phyloP scores from a whole-genome alignment of 208 protist species.

The Wallacemonas sp. region DNA sequence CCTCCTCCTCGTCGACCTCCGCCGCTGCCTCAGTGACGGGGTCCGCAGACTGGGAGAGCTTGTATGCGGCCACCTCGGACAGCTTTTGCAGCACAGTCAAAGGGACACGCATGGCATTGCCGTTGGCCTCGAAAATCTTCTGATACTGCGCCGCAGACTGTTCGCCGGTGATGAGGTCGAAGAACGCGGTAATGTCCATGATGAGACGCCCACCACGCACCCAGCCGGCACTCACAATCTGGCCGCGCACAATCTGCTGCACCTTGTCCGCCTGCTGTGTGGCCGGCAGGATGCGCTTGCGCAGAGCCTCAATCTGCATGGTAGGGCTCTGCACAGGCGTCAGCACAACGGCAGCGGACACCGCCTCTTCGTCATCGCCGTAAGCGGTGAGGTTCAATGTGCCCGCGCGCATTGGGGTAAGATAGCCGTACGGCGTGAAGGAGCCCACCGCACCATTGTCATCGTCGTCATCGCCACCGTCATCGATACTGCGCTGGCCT shows the following conservation, averaged over 20 bases:
- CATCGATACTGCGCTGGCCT: no score
- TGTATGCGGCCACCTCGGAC: slow-evolving; percentile 25
- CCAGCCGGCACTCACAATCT: slow-evolving; percentile 23
- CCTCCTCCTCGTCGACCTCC: background rate
- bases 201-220: slow-evolving; percentile 49
- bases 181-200: slow-evolving; percentile 66
- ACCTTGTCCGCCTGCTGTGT: slow-evolving; percentile 39
- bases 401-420: background rate
- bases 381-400: background rate
- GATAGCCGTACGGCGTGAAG: slow-evolving; percentile 17
- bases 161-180: slow-evolving; percentile 45
- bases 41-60: background rate
- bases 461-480: background rate
- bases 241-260: slow-evolving; percentile 32
- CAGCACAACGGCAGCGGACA: background rate
- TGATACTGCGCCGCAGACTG: slow-evolving; percentile 45
- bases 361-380: slow-evolving; percentile 15
- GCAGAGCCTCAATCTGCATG: slow-evolving; percentile 50
- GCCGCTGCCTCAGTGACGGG: background rate
- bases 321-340: slow-evolving; percentile 21
- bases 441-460: background rate
- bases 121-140: slow-evolving; percentile 42
- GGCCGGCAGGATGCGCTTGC: slow-evolving; percentile 40
- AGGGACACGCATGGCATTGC: slow-evolving; percentile 85
- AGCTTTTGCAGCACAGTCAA: slow-evolving; percentile 45